Percentiles rank a stretch among this genome's conserved stretches.
Evolutionary conservation across 2,329 filamentous ascomycete genomes (phyloP).

Genomic region (Phyllosticta citrichinensis): DNA sequence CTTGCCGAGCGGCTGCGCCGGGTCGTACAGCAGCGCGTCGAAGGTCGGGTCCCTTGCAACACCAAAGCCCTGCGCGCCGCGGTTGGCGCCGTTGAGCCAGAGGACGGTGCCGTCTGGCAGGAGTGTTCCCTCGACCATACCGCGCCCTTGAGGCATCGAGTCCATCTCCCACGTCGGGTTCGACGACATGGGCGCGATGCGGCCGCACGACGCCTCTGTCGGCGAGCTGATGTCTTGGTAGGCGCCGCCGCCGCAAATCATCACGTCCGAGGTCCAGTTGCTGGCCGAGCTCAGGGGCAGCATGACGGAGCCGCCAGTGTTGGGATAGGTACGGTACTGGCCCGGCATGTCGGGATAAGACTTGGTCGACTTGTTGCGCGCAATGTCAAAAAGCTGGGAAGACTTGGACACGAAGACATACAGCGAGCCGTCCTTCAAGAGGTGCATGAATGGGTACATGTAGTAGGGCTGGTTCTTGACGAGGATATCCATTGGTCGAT

Average conservation of each 20-base stretch:
- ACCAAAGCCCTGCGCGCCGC: slow-evolving; percentile 51
- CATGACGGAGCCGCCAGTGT: slow-evolving; percentile 49
- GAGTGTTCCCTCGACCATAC: slow-evolving; percentile 51
- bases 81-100: slow-evolving; percentile 49
- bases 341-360: slow-evolving; percentile 44
- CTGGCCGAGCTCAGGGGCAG: slow-evolving; percentile 44
- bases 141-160: slow-evolving; percentile 47
- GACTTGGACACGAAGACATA: slow-evolving; percentile 50
- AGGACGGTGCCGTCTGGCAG: slow-evolving; percentile 54
- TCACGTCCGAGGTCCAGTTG: slow-evolving; percentile 43
- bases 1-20: slow-evolving; percentile 39
- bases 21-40: slow-evolving; percentile 49
- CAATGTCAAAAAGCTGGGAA: slow-evolving; percentile 46
- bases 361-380: slow-evolving; percentile 34
- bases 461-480: slow-evolving; percentile 51
- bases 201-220: slow-evolving; percentile 49
- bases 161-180: slow-evolving; percentile 48
- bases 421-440: slow-evolving; percentile 46
- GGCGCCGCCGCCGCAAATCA: slow-evolving; percentile 50
- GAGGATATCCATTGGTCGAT: slow-evolving; percentile 44
- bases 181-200: slow-evolving; percentile 40
- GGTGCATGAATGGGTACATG: slow-evolving; percentile 54
- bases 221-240: slow-evolving; percentile 50
- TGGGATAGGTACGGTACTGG: slow-evolving; percentile 50
- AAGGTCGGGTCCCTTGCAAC: slow-evolving; percentile 44